phyloP scores from a whole-genome alignment of 2,329 filamentous ascomycete species.

The Colletotrichum truncatum region DNA sequence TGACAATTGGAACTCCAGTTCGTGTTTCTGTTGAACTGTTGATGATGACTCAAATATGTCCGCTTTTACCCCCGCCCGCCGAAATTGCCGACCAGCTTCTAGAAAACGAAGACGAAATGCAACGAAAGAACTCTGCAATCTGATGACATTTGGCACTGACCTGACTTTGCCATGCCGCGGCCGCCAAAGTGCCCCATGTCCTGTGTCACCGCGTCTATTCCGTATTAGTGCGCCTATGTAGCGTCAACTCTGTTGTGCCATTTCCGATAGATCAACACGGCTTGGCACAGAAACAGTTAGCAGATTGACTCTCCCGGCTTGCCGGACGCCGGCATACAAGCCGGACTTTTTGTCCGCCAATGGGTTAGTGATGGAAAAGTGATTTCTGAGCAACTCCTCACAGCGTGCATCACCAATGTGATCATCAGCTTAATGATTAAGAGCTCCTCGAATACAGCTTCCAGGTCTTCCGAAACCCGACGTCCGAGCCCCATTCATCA shows the following conservation, averaged over 20 bases:
- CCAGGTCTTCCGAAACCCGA: not conserved
- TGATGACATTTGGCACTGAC: not conserved
- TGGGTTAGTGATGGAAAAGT: not conserved
- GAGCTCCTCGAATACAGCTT: not conserved
- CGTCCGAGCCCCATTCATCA: not conserved
- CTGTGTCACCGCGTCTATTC: slow-evolving; percentile 9
- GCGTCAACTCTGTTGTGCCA: slow-evolving; percentile 18
- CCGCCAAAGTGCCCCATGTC: slow-evolving; percentile 3
- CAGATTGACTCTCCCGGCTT: not conserved
- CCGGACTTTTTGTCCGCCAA: slow-evolving; percentile 1
- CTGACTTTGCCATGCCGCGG: slow-evolving; percentile 13
- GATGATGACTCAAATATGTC: not conserved
- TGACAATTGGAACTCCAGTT: not conserved
- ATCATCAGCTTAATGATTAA: not conserved
- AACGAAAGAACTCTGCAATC: not conserved
- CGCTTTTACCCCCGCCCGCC: not conserved
- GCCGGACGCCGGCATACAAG: slow-evolving; percentile 22
- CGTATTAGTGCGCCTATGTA: slow-evolving; percentile 13
- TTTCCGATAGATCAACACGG: slow-evolving; percentile 17
- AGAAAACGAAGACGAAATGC: slow-evolving; percentile 4
- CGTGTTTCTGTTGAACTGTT: not conserved
- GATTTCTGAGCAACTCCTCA: not conserved
- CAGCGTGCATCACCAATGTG: not conserved
- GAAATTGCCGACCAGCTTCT: not conserved
- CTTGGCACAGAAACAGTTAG: slow-evolving; percentile 11